phyloP scores from a whole-genome alignment of 202 grass and related monocot species.

The Miscanthus sacchariflorus region DNA sequence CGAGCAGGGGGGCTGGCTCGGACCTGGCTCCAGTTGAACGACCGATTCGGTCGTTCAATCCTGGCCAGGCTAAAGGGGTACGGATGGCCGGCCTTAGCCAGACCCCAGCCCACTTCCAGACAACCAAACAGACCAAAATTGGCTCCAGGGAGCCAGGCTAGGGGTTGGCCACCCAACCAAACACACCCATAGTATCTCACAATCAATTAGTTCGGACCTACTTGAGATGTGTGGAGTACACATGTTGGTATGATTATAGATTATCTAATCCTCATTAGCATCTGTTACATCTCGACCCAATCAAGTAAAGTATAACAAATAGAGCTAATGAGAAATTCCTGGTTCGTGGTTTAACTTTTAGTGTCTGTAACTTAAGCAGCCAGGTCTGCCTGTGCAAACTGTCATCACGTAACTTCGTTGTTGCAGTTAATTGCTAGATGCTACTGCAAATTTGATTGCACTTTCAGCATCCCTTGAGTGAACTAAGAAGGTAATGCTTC shows the following conservation, averaged over 20 bases:
- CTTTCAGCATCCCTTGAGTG: slow-evolving; percentile 10
- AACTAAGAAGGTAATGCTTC: slow-evolving; percentile 46
- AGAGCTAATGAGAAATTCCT: slow-evolving; percentile 28
- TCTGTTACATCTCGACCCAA: slow-evolving; percentile 24
- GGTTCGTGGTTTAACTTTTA: slow-evolving; percentile 21
- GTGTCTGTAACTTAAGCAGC: slow-evolving; percentile 25
- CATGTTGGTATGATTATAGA: slow-evolving; percentile 6
- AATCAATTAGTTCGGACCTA: background rate
- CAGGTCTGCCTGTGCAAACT: slow-evolving; percentile 28
- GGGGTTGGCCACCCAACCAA: no score
- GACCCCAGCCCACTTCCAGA: no score
- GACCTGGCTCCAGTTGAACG: no score
- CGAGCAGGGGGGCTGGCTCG: no score
- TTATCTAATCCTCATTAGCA: background rate
- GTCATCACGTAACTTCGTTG: slow-evolving; percentile 18
- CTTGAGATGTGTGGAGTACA: background rate
- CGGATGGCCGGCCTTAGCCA: no score
- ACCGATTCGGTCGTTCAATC: no score
- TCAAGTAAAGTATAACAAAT: slow-evolving; percentile 13
- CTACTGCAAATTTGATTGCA: slow-evolving; percentile 28
- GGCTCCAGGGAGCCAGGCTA: no score
- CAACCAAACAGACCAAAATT: no score
- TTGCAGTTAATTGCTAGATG: slow-evolving; percentile 33
- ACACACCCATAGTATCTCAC: background rate
- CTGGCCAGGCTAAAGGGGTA: no score